Evolutionary conservation across 2,329 filamentous ascomycete genomes (phyloP).

Genomic region (Trichoderma brevicompactum): DNA sequence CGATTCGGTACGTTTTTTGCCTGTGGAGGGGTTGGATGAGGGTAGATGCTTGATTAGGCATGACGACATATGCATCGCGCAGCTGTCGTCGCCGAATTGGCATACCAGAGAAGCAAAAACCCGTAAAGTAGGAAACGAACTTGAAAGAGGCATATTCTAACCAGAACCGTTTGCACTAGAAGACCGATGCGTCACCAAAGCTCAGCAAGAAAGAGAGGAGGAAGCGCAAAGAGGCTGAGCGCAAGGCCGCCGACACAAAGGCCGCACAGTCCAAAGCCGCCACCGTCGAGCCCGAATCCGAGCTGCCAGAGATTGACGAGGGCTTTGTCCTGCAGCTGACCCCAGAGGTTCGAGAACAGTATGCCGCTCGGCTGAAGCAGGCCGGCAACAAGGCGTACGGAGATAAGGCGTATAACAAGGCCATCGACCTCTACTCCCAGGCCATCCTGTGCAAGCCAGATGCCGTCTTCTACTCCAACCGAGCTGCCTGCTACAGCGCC

Average conservation of each 20-base stretch:
- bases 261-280: constrained; percentile 54
- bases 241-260: constrained; percentile 55
- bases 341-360: constrained; percentile 76
- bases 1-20: constrained; percentile 53
- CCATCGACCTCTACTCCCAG: constrained; percentile 93
- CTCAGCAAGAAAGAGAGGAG: constrained; percentile 87
- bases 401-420: constrained; percentile 88
- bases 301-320: constrained; percentile 71
- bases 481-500: constrained; percentile 95
- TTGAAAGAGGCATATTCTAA: constrained; percentile 14
- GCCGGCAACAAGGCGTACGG: constrained; percentile 96
- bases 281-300: constrained; percentile 63
- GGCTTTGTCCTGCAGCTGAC: constrained; percentile 56
- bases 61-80: constrained; percentile 20
- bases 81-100: constrained; percentile 9
- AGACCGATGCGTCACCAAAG: constrained; percentile 63
- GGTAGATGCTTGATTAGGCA: constrained; percentile 22
- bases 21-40: constrained; percentile 8
- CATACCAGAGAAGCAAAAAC: background rate
- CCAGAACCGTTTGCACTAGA: constrained; percentile 40
- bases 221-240: constrained; percentile 80
- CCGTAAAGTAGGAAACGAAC: background rate
- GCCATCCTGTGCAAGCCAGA: constrained; percentile 97
- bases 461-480: constrained; percentile 98
- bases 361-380: constrained; percentile 89